A percentile compares a stretch with the other conserved stretches of the same genome.
phyloP scores from a whole-genome alignment of 2,329 filamentous ascomycete genomes.

The Ophiocordyceps camponoti-floridani region DNA sequence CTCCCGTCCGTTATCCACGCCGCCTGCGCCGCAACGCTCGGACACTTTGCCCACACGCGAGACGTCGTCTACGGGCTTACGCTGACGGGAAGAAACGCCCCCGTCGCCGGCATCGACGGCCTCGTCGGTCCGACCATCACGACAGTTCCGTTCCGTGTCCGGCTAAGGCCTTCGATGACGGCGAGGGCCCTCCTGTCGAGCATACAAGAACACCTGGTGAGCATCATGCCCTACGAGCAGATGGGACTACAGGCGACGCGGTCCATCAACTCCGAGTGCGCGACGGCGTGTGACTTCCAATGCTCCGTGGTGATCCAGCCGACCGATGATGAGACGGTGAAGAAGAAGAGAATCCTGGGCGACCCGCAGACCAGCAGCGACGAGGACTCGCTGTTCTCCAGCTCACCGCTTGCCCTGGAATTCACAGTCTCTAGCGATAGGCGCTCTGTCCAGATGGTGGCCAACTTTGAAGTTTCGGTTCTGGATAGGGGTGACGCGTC shows the following conservation, averaged over 20 bases:
- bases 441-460: not conserved
- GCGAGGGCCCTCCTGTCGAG: not conserved
- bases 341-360: not conserved
- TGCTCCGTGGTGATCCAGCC: conserved; percentile 1
- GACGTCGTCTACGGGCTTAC: conserved; percentile 3
- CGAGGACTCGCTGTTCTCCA: not conserved
- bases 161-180: not conserved
- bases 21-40: conserved; percentile 2
- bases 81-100: conserved; percentile 3
- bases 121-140: conserved; percentile 10
- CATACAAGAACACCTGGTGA: conserved; percentile 1
- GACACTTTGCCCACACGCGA: conserved; percentile 1
- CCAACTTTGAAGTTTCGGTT: not conserved
- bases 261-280: not conserved
- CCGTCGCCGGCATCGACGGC: conserved; percentile 1
- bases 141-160: conserved; percentile 3
- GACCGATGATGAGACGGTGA: not conserved
- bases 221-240: conserved; percentile 1
- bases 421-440: conserved; percentile 1
- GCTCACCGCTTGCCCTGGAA: not conserved
- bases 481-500: not conserved
- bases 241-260: not conserved
- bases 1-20: conserved; percentile 12
- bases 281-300: conserved; percentile 1
- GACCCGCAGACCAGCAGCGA: not conserved